Evolutionary conservation across 805 yeast species (phyloP).

Genomic region (Yarrowia sp.): DNA sequence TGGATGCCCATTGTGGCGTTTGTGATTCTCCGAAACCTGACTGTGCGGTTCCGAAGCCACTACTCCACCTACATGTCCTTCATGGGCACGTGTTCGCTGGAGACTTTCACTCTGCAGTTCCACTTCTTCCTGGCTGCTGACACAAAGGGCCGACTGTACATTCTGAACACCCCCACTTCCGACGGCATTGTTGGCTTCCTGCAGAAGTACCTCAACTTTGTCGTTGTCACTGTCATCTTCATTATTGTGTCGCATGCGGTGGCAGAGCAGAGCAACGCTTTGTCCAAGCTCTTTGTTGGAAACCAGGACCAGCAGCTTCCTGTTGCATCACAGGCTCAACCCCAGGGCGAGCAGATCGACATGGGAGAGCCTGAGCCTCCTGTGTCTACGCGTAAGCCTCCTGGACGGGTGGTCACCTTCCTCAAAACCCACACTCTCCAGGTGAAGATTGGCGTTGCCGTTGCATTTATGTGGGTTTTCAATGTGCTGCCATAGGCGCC

Average conservation of each 20-base stretch:
- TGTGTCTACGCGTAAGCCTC: neutral
- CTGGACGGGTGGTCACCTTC: neutral
- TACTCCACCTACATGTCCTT: constrained; percentile 33
- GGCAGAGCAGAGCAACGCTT: neutral
- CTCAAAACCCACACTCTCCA: neutral
- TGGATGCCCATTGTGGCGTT: constrained; percentile 5
- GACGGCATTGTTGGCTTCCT: neutral
- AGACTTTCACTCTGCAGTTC: constrained; percentile 34
- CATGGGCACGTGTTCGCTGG: constrained; percentile 34
- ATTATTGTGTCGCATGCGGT: constrained; percentile 4
- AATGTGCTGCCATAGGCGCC: constrained; percentile 2
- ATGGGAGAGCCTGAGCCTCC: constrained; percentile 7
- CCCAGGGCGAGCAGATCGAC: neutral
- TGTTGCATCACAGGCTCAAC: neutral
- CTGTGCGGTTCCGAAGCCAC: constrained; percentile 27
- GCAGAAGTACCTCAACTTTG: constrained; percentile 1
- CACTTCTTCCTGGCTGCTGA: constrained; percentile 36
- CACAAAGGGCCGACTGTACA: constrained; percentile 30
- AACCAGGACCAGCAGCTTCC: constrained; percentile 16
- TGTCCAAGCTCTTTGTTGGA: constrained; percentile 3
- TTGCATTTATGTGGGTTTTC: constrained; percentile 3
- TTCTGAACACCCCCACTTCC: constrained; percentile 12
- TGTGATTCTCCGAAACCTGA: constrained; percentile 13
- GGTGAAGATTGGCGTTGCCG: constrained; percentile 1
- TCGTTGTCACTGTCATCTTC: neutral